These are phyloP conservation scores for Mycena indigotica DNA, from an alignment of 768 basidiomycete species.

Conservation along the genomic window DNA sequence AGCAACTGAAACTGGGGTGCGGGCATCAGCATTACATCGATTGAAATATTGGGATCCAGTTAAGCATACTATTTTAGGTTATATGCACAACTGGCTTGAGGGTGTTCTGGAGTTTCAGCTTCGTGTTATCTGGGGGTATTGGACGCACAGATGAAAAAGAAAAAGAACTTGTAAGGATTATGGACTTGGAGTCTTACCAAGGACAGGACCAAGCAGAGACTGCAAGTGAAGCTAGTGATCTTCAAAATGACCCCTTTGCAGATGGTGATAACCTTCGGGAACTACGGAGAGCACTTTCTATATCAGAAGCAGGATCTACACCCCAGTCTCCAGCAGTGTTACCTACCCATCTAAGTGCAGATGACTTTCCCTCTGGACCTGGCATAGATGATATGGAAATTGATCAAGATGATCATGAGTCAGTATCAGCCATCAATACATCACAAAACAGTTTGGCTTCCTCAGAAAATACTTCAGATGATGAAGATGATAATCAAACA, in stretches of 20 bases:
- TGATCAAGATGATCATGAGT: too few relatives aligned
- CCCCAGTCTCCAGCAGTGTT: too few relatives aligned
- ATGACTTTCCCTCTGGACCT: neutral
- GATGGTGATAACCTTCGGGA: neutral
- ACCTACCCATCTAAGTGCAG: too few relatives aligned
- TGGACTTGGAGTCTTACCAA: neutral
- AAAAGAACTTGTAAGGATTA: too few relatives aligned
- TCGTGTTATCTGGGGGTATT: too few relatives aligned
- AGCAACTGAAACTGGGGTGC: too few relatives aligned
- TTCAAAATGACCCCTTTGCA: neutral
- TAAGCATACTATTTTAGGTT: too few relatives aligned
- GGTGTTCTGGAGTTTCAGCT: too few relatives aligned
- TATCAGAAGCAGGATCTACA: neutral
- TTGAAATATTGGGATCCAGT: too few relatives aligned
- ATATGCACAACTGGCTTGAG: too few relatives aligned
- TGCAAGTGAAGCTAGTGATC: neutral
- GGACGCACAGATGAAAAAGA: too few relatives aligned
- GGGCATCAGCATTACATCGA: too few relatives aligned
- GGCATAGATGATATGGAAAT: neutral
- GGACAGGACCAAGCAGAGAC: neutral
- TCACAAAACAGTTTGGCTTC: neutral
- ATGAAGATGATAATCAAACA: neutral
- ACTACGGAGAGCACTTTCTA: neutral
- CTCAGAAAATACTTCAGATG: neutral
- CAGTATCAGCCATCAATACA: neutral